Evolutionary conservation across 768 basidiomycete genomes (phyloP).

Genomic region (Calocybe gangraenosa): DNA sequence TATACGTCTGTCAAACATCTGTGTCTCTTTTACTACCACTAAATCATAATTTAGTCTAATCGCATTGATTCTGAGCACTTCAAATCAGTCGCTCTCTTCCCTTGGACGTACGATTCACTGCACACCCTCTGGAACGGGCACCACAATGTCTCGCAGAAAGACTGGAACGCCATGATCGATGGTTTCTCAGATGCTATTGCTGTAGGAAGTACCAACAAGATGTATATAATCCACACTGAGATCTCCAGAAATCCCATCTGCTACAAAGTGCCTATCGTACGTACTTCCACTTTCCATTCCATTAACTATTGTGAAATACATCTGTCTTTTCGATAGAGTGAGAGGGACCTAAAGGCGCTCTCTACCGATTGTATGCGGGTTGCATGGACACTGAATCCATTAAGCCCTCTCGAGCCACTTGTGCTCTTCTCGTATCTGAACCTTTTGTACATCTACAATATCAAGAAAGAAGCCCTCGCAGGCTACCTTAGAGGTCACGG

Average conservation of each 20-base stretch:
- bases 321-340: constrained; percentile 4
- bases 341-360: constrained; percentile 11
- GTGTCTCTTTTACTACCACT: constrained; percentile 1
- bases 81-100: constrained; percentile 44
- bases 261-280: constrained; percentile 32
- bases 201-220: constrained; percentile 34
- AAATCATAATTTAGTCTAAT: constrained; percentile 22
- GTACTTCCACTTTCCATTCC: constrained; percentile 7
- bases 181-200: constrained; percentile 50
- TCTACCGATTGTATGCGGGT: constrained; percentile 35
- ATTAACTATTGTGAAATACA: not conserved
- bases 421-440: constrained; percentile 52
- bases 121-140: constrained; percentile 33
- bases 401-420: constrained; percentile 49
- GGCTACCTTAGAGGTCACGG: constrained; percentile 67
- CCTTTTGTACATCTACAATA: constrained; percentile 53
- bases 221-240: constrained; percentile 35
- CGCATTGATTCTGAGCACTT: constrained; percentile 26
- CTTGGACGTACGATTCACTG: constrained; percentile 36
- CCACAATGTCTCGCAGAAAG: constrained; percentile 23
- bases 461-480: constrained; percentile 32
- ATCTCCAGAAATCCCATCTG: constrained; percentile 27
- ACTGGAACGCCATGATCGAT: constrained; percentile 44
- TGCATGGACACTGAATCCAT: constrained; percentile 55
- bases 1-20: constrained; percentile 35